Evolutionary conservation across 2,329 filamentous ascomycete species (phyloP).

Genomic region (Penicillium sp.): DNA sequence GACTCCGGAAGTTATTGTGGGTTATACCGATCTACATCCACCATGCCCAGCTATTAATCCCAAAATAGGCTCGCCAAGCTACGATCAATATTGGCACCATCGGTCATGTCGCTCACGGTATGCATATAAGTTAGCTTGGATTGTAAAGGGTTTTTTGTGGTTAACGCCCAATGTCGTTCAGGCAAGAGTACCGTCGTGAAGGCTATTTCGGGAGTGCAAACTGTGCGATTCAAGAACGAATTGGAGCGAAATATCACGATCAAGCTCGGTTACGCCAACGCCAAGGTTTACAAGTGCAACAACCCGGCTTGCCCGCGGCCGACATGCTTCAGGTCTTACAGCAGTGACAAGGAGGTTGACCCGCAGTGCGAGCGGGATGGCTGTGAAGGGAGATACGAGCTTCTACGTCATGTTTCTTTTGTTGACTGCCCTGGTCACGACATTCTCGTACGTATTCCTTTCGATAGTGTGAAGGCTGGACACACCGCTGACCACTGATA

Average conservation of each 20-base stretch:
- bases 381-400: slow-evolving; percentile 77
- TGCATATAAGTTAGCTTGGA: not conserved
- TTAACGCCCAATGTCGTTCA: not conserved
- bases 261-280: slow-evolving; percentile 98
- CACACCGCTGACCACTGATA: not conserved
- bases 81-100: slow-evolving; percentile 96
- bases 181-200: slow-evolving; percentile 72
- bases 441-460: slow-evolving; percentile 60
- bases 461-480: not conserved
- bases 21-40: too few relatives aligned
- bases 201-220: slow-evolving; percentile 97
- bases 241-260: slow-evolving; percentile 98
- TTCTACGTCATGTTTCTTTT: slow-evolving; percentile 85
- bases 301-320: slow-evolving; percentile 85
- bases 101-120: slow-evolving; percentile 80
- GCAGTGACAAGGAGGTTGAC: slow-evolving; percentile 98
- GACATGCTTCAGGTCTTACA: slow-evolving; percentile 93
- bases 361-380: slow-evolving; percentile 92
- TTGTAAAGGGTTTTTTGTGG: not conserved
- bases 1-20: slow-evolving; percentile 86
- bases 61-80: slow-evolving; percentile 63
- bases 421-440: slow-evolving; percentile 99
- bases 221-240: slow-evolving; percentile 99
- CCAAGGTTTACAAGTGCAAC: slow-evolving; percentile 99
- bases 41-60: too few relatives aligned